Evolutionary conservation across 179 eudicot species (phyloP), one percentile per base, ranked within the genome.

Genomic region (Silene coronaria): DNA sequence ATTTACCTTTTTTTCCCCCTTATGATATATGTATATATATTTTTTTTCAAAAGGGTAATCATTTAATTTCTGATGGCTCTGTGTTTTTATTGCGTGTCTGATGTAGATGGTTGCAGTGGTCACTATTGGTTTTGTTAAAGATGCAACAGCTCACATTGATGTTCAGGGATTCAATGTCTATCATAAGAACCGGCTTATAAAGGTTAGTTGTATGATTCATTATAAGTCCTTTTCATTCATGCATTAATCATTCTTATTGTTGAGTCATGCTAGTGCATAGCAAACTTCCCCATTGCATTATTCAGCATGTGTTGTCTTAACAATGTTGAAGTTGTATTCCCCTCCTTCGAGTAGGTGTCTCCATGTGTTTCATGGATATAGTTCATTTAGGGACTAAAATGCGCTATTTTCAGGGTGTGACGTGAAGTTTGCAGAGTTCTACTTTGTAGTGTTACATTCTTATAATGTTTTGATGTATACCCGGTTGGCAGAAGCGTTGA

Each of bases 81-180:
- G 12, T 53, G 70, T 65, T n/a, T 79, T 53, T 53, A 19, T 8
- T 66, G 30, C 36, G 6, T 65, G 21, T 80, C 69, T 78, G 71
- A 55, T 61, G 59, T 80, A 95, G 99, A 86, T 95, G 95, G 84
- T 91, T 79, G 99, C 99, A 74, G 81, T 82, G 78, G 99, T 95
- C 58, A 95, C 91, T 65, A 80, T 95, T 88, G 99, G 99, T 68
- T 95, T 95, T 86, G 99, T 95, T 64, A 95, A 95, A 84, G 99
- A 95, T 84, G 99, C 99, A 42, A 89, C 82, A 70, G 73, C 83
- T 77, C 99, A 95, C 81, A 88, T 95, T 81, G 97, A 95, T 85
- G 93, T 95, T 79, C 97, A 95, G 83, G 99, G 99, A 59, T 95
- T 91, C 78, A 95, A 95, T 82, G 99, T 95, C 55, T 95, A 95